These are phyloP conservation scores for Sicyos edulis DNA, from an alignment of 306 rosid genomes.

Conservation along the genomic window DNA sequence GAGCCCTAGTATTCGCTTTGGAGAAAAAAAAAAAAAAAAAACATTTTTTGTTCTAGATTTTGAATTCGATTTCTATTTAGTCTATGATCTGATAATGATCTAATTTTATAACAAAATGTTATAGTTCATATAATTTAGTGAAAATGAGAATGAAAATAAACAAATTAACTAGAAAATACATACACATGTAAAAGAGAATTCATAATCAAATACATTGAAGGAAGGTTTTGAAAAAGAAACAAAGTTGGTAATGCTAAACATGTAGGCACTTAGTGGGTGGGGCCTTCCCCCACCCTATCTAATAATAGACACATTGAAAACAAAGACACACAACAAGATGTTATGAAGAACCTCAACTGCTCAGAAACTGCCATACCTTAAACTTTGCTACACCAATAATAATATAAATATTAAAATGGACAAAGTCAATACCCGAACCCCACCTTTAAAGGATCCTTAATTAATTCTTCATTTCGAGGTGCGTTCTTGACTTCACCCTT, in stretches of 20 bases:
- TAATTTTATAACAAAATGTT: too few species aligned
- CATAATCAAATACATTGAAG: neutral
- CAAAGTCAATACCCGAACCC: constrained; percentile 99
- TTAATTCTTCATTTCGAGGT: constrained; percentile 42
- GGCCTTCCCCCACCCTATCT: neutral
- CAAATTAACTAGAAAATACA: neutral
- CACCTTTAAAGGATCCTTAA: constrained; percentile 10
- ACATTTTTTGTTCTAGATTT: too few species aligned
- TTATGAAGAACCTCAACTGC: neutral
- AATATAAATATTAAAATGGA: neutral
- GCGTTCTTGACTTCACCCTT: constrained; percentile 96
- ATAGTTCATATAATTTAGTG: neutral
- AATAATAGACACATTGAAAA: neutral
- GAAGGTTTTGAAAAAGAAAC: neutral
- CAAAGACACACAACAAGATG: neutral
- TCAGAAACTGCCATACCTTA: neutral
- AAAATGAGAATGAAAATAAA: neutral
- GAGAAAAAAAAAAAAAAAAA: too few species aligned
- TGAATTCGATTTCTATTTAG: too few species aligned
- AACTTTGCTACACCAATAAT: neutral
- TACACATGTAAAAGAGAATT: neutral
- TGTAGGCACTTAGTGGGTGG: neutral
- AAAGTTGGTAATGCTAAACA: neutral
- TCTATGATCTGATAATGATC: too few species aligned
- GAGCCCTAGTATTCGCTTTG: too few species aligned